These are phyloP conservation scores for Nadsonia commutata DNA, from an alignment of 1,139 yeast genomes.

Conservation along the genomic window DNA sequence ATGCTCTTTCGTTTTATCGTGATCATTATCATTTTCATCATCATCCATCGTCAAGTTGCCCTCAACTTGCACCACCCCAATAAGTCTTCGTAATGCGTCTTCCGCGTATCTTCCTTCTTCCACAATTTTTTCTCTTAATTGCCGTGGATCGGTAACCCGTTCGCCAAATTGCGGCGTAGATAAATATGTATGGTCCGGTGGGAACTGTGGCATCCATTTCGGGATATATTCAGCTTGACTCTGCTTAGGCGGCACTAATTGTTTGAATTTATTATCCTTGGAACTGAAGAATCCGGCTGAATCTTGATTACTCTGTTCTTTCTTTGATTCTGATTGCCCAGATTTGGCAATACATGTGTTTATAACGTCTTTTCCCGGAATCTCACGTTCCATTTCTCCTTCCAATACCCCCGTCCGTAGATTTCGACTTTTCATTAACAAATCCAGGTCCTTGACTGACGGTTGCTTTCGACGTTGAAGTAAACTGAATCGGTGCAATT, in stretches of 20 bases:
- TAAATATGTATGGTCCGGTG: not conserved
- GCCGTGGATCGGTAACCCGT: not conserved
- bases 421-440: not conserved
- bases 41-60: not conserved
- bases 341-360: not conserved
- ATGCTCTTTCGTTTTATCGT: not conserved
- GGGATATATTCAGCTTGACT: not conserved
- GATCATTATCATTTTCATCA: not conserved
- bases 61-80: not conserved
- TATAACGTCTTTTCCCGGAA: not conserved
- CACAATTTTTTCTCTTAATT: not conserved
- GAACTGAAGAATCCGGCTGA: not conserved
- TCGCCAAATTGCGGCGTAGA: not conserved
- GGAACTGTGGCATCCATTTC: not conserved
- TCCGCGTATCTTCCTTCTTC: not conserved
- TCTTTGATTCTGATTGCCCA: not conserved
- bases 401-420: not conserved
- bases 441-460: not conserved
- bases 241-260: not conserved
- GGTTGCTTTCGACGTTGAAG: not conserved
- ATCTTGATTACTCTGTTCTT: not conserved
- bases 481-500: not conserved
- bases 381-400: not conserved
- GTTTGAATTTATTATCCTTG: not conserved
- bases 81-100: not conserved